Conservation (phyloP, 2,329 filamentous ascomycete species). For the Botrytis tulipae region DNA sequence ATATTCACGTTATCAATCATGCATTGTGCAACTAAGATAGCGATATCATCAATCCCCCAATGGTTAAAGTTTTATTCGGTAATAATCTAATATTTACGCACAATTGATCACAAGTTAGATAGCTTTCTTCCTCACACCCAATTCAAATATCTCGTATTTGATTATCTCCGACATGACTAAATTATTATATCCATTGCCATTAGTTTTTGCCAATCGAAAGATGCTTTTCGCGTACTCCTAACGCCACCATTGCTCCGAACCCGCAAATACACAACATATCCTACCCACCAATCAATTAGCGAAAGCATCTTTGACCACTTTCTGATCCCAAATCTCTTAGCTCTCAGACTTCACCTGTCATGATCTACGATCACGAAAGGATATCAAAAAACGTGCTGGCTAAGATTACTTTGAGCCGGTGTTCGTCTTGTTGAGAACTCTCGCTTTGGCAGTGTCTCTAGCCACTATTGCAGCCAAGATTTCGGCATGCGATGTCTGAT, state of each 20-base stretch:
- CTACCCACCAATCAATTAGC: neutral
- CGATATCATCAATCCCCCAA: neutral
- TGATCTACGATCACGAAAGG: accelerated
- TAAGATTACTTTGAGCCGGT: neutral
- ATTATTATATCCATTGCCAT: neutral
- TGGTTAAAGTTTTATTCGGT: neutral
- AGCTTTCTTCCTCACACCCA: no score
- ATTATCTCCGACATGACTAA: accelerated
- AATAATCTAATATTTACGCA: neutral
- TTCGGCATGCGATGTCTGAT: neutral
- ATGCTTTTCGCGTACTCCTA: neutral
- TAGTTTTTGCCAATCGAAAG: neutral
- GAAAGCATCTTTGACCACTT: neutral
- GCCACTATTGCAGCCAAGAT: neutral
- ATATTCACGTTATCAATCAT: neutral
- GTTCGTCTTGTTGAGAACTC: neutral
- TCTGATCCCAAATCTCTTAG: no score
- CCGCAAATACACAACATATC: neutral
- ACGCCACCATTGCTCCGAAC: neutral
- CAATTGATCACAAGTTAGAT: neutral
- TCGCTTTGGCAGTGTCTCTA: neutral
- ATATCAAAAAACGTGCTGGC: neutral
- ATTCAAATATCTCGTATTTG: neutral
- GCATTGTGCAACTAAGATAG: neutral
- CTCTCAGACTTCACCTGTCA: neutral